A percentile compares a stretch with the other conserved stretches of the same genome.
Conservation (phyloP, 208 protist genomes). For the Wallacemonas sp. region DNA sequence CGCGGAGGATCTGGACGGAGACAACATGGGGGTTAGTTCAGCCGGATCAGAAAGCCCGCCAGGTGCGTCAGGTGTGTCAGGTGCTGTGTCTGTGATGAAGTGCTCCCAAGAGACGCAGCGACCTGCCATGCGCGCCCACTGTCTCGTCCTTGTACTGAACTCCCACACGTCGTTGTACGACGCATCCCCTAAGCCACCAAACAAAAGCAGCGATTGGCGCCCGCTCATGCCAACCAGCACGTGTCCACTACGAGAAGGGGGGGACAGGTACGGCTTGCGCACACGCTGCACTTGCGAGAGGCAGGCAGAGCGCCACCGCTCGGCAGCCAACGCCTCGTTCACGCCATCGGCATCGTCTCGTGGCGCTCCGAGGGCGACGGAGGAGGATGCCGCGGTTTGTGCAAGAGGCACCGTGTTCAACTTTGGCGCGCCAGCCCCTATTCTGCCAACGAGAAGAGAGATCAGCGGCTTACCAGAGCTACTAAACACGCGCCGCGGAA, state of each 20-base stretch:
- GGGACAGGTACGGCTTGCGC: slow-evolving; percentile 23
- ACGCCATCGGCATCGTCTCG: not conserved
- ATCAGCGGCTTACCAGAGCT: not conserved
- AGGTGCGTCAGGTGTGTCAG: too few relatives aligned
- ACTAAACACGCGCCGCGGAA: not conserved
- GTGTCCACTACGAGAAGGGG: slow-evolving; percentile 52
- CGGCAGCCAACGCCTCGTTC: too few relatives aligned
- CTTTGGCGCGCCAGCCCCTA: not conserved
- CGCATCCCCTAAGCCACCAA: slow-evolving; percentile 44
- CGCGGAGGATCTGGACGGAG: too few relatives aligned
- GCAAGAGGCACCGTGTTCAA: too few relatives aligned
- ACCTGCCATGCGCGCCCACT: slow-evolving; percentile 44
- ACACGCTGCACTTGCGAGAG: slow-evolving; percentile 18
- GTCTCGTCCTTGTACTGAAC: slow-evolving; percentile 31
- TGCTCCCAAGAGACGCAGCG: not conserved
- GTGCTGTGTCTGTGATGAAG: not conserved
- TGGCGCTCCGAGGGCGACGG: not conserved
- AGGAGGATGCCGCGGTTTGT: too few relatives aligned
- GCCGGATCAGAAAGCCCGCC: too few relatives aligned
- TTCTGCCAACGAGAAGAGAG: not conserved
- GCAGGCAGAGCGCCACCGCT: not conserved
- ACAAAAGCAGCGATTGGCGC: slow-evolving; percentile 45
- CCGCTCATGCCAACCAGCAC: slow-evolving; percentile 35
- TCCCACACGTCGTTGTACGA: slow-evolving; percentile 66
- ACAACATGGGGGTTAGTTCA: too few relatives aligned